Base-by-base conservation (phyloP, 164 flowering plant genomes). In the Paratinospora sagittata region DNA sequence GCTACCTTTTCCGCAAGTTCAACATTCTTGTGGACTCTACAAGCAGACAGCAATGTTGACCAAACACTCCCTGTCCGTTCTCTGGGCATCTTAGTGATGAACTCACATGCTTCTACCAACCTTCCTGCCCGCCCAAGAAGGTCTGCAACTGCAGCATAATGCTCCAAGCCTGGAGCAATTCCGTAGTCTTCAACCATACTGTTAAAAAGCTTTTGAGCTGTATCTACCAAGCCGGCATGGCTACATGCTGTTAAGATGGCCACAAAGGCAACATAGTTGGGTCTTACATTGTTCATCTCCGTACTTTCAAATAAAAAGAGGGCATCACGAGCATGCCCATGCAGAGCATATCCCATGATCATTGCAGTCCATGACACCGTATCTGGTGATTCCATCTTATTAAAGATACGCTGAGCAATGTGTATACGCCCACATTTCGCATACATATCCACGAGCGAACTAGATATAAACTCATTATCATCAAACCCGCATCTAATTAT, bases 281-380 rank as follows among this genome's bases (percentile, higher is more conserved):
- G 92, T 63, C 69, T 84, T 36, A 86, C 82, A 27, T 86, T 87
- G 45, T 84, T 82, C 71, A 36, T 63, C 74, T 84, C 78, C 97
- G 90, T 94, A 72, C 78, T 80, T 74, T 82, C 73, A 73, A 94
- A 94, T 27, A 89, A 80, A 41, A 76, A 73, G 45, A 90, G 80
- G 58, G 98, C 94, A 24, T 85, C 86, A 65, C 63, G 66, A 61
- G 92, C 90, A 75, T 78, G 80, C 26, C 98, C 97, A 71, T 94
- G 88, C 71, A 84, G 69, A 70, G 96, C 98, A 83, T 83, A 86
- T 27, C 92, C 98, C 98, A 89, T 94, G 47, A 92, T 85, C 79
- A 94, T 90, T 79, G 98, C 95, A 24, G 97, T 94, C 94, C 95
- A 92, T 27, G 97, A 84, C 55, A 94, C 93, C 76, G 83, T 77